Evolutionary conservation across 1,284 basidiomycete species (phyloP), one percentile per base, ranked within the genome.

Genomic region (Cutaneotrichosporon arboriforme): DNA sequence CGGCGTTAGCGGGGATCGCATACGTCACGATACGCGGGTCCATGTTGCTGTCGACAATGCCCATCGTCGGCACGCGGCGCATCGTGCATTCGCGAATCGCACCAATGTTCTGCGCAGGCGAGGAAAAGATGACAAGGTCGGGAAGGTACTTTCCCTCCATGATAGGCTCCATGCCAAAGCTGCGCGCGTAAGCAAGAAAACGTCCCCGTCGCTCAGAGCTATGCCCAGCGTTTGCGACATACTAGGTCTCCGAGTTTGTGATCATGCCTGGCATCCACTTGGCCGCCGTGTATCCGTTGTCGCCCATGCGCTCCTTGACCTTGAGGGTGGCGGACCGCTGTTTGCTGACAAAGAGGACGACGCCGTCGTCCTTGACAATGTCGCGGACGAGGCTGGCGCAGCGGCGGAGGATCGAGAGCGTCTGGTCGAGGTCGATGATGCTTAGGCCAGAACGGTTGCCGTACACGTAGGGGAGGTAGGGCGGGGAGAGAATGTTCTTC

Each of bases 11-110:
- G 1, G 93, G 94, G 66, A 99, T 97, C 34, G 96, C 87, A 75
- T 97, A 98, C 80, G 97, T 97, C 55, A 98, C 93, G 35, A 92
- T 80, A 17, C 96, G 84, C 5, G 96, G 96, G 75, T 99, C 96
- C 37, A 86, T 88, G 72, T 99, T 91, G 23, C 91, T 89, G 76
- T 99, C 96, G 55, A 93, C 83, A 59, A 98, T 85, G 23, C 85
- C 90, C 59, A 93, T 82, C 0, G 90, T 93, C 0, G 90, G 90
- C 46, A 93, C 81, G 66, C 90, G 85, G 58, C 85, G 81, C 46
- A 85, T 79, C 7, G 87, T 87, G 66, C 88, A 90, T 77, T 94
- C 90, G 51, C 85, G 83, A 67, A 94, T 88, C 13, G 87, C 88
- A 58, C 84, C 83, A 51, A 87, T 79, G 73, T 93, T 92, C 42